Base-by-base conservation (phyloP, 228 moss, liverwort and hornwort genomes). In the Sphagnum magellanicum region DNA sequence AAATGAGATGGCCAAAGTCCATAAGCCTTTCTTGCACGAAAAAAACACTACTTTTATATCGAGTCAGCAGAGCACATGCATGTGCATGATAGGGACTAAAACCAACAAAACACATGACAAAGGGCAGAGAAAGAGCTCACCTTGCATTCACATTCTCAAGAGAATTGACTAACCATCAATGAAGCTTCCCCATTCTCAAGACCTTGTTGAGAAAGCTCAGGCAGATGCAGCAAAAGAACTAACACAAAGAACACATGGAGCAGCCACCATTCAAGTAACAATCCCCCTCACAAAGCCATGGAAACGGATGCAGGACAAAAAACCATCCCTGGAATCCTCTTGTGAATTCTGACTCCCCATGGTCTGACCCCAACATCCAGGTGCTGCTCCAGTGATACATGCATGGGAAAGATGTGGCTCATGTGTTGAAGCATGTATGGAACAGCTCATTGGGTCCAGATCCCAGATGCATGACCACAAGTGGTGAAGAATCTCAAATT, bases 111-210 rank as follows among this genome's bases (percentile, higher is more conserved):
- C 61, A 74, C 67, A 66, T 72, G 6, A 65, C 12, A 32, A 65
- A 48, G 13, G 64, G 82, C 79, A 82, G 60, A 74, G 69, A 75
- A 73, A 74, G 71, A 72, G 79, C 82, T 82, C 68, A 82, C 86
- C 86, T 86, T 75, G 79, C 82, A 79, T 86, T 75, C 82, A 82
- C 79, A 86, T 76, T 77, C 79, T 78, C 81, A 81, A 67, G 79
- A 81, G 32, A 32, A 32, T 76, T 81, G 81, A 65, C 64, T 65
- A 65, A 85, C 81, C 81, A 76, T 74, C 81, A 78, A 71, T 62
- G 61, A 71, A 79, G 82, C 78, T 75, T 73, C 77, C 79, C 81
- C 66, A 65, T 76, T 81, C 72, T 77, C 77, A 8, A 75, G 73
- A 79, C 64, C 74, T 68, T 53, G 32, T 32, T 32, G 32, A 32